These are phyloP conservation scores for Nemophila menziesii DNA, from an alignment of 257 asterid genomes.

Conservation along the genomic window DNA sequence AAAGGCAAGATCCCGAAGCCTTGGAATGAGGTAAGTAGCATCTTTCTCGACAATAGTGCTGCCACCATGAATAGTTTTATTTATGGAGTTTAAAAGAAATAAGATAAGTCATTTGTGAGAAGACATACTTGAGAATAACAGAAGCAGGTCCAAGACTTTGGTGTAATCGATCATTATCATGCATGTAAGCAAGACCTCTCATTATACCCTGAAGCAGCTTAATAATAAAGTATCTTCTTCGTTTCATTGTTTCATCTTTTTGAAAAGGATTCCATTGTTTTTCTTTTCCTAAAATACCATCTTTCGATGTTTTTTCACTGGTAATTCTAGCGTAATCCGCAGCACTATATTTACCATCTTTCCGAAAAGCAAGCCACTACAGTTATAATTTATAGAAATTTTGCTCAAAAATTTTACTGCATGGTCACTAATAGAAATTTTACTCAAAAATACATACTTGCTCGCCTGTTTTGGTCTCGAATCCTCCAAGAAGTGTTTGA, in stretches of 20 bases:
- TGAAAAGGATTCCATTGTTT: constrained; percentile 76
- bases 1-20: constrained; percentile 94
- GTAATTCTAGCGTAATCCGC: constrained; percentile 70
- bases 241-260: constrained; percentile 50
- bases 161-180: constrained; percentile 60
- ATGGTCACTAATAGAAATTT: no score
- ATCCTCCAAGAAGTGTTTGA: constrained; percentile 81
- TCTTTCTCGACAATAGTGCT: constrained; percentile 80
- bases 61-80: constrained; percentile 18
- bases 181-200: constrained; percentile 74
- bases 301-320: constrained; percentile 58
- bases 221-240: constrained; percentile 50
- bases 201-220: constrained; percentile 65
- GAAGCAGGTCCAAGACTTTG: constrained; percentile 98
- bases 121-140: constrained; percentile 62
- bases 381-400: no score
- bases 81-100: constrained; percentile 3
- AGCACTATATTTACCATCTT: constrained; percentile 78
- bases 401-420: no score
- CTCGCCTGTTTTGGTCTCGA: constrained; percentile 92
- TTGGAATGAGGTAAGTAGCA: constrained; percentile 67
- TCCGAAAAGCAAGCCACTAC: constrained; percentile 93
- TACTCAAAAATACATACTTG: constrained; percentile 38
- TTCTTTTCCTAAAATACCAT: constrained; percentile 32
- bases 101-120: constrained; percentile 2